phyloP scores from a whole-genome alignment of 1,284 basidiomycete genomes.

The Austroboletus sp. region DNA sequence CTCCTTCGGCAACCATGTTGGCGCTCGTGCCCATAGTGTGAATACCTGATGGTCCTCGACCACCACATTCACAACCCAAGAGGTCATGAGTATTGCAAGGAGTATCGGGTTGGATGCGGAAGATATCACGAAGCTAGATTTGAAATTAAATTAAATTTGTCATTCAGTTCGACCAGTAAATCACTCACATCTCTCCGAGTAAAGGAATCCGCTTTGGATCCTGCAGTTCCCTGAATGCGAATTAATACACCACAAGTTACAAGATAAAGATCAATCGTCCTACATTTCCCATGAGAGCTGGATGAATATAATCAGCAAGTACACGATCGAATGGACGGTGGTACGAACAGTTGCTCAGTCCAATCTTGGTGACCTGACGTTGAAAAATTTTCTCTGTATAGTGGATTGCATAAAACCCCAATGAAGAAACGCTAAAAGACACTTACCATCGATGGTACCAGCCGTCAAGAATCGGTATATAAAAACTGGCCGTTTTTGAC shows the following conservation, averaged over 20 bases:
- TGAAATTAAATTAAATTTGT: slow-evolving; percentile 5
- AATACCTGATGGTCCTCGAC: slow-evolving; percentile 16
- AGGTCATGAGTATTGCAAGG: slow-evolving; percentile 89
- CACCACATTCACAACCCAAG: slow-evolving; percentile 66
- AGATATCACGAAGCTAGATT: slow-evolving; percentile 78
- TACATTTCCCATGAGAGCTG: slow-evolving; percentile 64
- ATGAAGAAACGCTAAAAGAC: slow-evolving; percentile 2
- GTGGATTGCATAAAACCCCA: slow-evolving; percentile 2
- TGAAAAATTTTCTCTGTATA: slow-evolving; percentile 76
- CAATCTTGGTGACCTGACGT: slow-evolving; percentile 93
- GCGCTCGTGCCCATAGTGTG: slow-evolving; percentile 15
- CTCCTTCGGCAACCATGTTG: slow-evolving; percentile 17
- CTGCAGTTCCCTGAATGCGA: slow-evolving; percentile 36
- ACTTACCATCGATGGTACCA: slow-evolving; percentile 67
- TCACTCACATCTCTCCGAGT: slow-evolving; percentile 73
- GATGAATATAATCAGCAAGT: slow-evolving; percentile 7
- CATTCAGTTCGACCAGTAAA: slow-evolving; percentile 1
- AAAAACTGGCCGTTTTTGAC: slow-evolving; percentile 86
- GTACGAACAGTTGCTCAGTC: slow-evolving; percentile 74
- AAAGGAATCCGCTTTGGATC: slow-evolving; percentile 78
- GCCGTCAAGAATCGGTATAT: slow-evolving; percentile 89
- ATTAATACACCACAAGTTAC: slow-evolving; percentile 4
- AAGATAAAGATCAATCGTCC: slow-evolving; percentile 10
- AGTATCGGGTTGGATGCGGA: slow-evolving; percentile 76
- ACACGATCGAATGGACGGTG: neutral